Evolutionary conservation across 2,329 filamentous ascomycete genomes (phyloP).

Genomic region (Geosmithia flava): DNA sequence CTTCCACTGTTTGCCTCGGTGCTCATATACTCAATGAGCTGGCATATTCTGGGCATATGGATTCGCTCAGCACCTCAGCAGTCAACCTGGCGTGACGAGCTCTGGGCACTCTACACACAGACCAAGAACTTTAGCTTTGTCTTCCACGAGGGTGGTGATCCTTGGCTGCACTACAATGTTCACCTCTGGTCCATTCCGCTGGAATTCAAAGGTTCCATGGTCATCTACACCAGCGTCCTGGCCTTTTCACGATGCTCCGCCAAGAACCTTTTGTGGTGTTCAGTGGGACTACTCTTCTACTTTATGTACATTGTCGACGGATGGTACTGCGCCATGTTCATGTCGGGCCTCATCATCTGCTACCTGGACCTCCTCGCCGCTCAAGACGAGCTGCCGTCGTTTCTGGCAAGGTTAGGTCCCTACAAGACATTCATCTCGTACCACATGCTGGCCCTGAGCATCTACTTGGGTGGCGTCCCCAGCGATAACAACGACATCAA

Average conservation of each 20-base stretch:
- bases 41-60: conserved; percentile 39
- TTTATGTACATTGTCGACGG: conserved; percentile 58
- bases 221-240: conserved; percentile 44
- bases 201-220: conserved; percentile 51
- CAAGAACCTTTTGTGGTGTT: conserved; percentile 40
- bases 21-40: conserved; percentile 33
- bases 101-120: conserved; percentile 38
- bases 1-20: conserved; percentile 35
- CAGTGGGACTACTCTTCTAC: conserved; percentile 43
- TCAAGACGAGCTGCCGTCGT: conserved; percentile 34
- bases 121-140: conserved; percentile 59
- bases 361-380: conserved; percentile 45
- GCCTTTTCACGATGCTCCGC: conserved; percentile 43
- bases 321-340: conserved; percentile 47
- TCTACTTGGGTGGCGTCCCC: conserved; percentile 51
- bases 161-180: conserved; percentile 38
- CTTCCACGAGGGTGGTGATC: conserved; percentile 43
- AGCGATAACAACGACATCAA: conserved; percentile 33
- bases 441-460: conserved; percentile 34
- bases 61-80: conserved; percentile 23
- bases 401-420: conserved; percentile 30
- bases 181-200: conserved; percentile 54
- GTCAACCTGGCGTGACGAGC: conserved; percentile 30
- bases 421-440: conserved; percentile 39
- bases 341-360: conserved; percentile 47